Conservation (phyloP, 257 asterid genomes). For the Anisodus tanguticus region DNA sequence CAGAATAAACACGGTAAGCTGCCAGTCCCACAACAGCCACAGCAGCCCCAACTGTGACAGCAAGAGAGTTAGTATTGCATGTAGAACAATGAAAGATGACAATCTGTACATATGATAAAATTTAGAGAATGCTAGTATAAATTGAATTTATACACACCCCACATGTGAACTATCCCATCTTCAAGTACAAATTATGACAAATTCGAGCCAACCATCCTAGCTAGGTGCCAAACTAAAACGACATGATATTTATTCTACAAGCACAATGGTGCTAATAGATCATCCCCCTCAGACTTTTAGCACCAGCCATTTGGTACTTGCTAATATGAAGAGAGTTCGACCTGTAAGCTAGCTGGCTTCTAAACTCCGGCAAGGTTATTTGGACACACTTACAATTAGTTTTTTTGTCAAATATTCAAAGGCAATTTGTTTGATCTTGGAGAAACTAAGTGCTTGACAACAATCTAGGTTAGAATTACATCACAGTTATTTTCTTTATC, state of each 20-base stretch:
- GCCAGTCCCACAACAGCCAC: slow-evolving; percentile 85
- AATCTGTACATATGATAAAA: background rate
- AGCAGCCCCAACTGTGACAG: slow-evolving; percentile 82
- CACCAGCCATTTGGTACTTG: background rate
- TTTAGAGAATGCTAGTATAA: background rate
- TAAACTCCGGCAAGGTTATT: slow-evolving; percentile 18
- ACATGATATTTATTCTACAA: background rate
- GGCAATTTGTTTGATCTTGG: background rate
- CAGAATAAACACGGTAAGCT: slow-evolving; percentile 89
- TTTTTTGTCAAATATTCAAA: background rate
- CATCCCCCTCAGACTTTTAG: background rate
- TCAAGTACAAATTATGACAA: background rate
- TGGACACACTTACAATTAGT: background rate
- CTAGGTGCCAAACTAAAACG: background rate
- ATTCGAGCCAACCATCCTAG: background rate
- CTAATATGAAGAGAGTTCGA: background rate
- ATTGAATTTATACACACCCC: background rate
- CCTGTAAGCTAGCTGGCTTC: background rate
- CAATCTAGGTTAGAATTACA: background rate
- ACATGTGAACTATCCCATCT: slow-evolving; percentile 4
- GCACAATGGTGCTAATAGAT: background rate
- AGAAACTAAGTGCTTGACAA: background rate
- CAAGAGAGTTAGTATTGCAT: background rate
- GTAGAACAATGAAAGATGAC: background rate
- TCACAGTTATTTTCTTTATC: background rate